Evolutionary conservation across 1,139 yeast species (phyloP), one percentile per base, ranked within the genome.

Genomic region (Candida mesenterica): DNA sequence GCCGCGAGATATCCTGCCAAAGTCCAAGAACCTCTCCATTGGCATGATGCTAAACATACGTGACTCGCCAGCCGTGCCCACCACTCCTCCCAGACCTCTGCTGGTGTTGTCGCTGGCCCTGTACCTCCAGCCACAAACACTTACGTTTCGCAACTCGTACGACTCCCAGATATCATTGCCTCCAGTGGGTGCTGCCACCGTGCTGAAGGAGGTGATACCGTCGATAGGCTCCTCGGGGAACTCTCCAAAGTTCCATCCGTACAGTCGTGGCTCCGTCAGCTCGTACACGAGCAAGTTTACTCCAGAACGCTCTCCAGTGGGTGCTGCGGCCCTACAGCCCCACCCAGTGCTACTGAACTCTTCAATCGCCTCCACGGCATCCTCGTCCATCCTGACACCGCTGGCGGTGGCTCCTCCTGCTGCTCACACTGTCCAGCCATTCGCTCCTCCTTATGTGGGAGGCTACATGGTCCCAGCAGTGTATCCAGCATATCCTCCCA

Each of bases 31-130:
- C 26, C 34, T 44, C 25, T 38, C 44, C 3, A 44, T 44, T 23
- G 41, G 40, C 32, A 41, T 39, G 45, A 44, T 42, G 9, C 35
- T 44, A 8, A 44, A 44, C 25, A 39, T 41, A 9, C 26, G 31
- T 15, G 16, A n/a, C 6, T 19, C 22, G 38, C 38, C 18, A 31
- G 22, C 17, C 3, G 24, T 13, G 15, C 27, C 32, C 25, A 18
- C 24, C 30, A 26, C 10, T 17, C 22, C 22, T 19, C 22, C 22
- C 22, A 19, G 22, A 9, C 22, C n/a, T n/a, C n/a, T n/a, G n/a
- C n/a, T n/a, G n/a, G n/a, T 19, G 22, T 9, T 19, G 6, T 19
- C 22, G 9, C 22, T 19, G 22, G 22, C 22, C 22, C 22, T 19
- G 22, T 19, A 19, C 22, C 9, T 19, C 8, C 22, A 19, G 22